Evolutionary conservation across 2,329 filamentous ascomycete genomes (phyloP).

Genomic region (Diaporthe ilicicola): DNA sequence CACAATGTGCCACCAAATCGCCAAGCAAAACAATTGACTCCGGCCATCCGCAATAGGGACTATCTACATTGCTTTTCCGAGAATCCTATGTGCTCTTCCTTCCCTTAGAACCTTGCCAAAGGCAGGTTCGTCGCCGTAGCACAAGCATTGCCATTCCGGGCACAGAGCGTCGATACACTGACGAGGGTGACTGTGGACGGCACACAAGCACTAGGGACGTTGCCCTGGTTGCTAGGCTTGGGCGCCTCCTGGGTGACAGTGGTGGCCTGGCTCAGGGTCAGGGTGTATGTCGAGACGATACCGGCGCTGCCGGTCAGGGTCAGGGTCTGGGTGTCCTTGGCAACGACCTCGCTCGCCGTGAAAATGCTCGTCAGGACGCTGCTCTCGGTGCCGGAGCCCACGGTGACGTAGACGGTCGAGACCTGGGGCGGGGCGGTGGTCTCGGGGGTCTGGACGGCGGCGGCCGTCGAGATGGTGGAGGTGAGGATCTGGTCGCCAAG

Average conservation of each 20-base stretch:
- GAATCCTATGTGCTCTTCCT: background rate
- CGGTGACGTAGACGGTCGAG: constrained; percentile 30
- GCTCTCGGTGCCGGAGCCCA: constrained; percentile 13
- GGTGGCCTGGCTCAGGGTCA: constrained; percentile 26
- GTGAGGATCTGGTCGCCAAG: constrained; percentile 28
- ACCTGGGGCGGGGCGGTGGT: constrained; percentile 21
- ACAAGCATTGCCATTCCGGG: constrained; percentile 19
- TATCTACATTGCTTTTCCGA: background rate
- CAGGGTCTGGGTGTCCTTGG: constrained; percentile 28
- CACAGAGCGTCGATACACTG: constrained; percentile 31
- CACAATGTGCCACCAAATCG: background rate
- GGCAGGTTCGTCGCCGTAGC: constrained; percentile 24
- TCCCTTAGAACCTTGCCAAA: constrained; percentile 12
- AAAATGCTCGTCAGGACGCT: constrained; percentile 27
- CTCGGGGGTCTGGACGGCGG: constrained; percentile 24
- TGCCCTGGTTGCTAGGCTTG: constrained; percentile 14
- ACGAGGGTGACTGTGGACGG: constrained; percentile 30
- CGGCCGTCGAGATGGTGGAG: constrained; percentile 25
- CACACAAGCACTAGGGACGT: constrained; percentile 9
- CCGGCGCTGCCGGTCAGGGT: constrained; percentile 27
- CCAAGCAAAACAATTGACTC: background rate
- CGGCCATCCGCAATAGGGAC: background rate
- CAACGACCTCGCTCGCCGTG: constrained; percentile 29
- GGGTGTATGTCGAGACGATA: constrained; percentile 28
- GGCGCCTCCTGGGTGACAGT: constrained; percentile 20